Base-by-base conservation (phyloP, 306 rosid species). In the Dryas drummondii region DNA sequence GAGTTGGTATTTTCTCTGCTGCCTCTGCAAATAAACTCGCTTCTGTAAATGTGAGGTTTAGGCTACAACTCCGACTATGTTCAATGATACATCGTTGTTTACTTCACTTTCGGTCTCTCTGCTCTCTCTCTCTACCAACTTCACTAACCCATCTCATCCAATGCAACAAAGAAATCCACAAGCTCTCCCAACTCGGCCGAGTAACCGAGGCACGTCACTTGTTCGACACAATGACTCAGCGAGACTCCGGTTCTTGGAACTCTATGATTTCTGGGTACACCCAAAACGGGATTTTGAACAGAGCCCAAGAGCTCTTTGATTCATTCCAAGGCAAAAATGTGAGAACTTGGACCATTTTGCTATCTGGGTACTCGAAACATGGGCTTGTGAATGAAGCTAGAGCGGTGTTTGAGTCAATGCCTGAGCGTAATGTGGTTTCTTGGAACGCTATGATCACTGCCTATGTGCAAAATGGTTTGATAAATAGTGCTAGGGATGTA, bases 261-360 rank as follows among this genome's bases (percentile, higher is more conserved):
- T 60, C 74, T 69, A 73, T 78, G 80, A 74, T 82, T 71, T n/a
- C 80, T 40, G 74, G 57, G 32, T 82, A 78, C 63, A 50, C 79
- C 32, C 52, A 40, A 55, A 78, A 73, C 14, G 82, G 66, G 8
- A 26, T 45, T 48, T 32, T 78, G n/a, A 58, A 14, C 55, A 71
- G 70, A 75, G 86, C 81, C 15, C 64, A 66, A 52, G 56, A 4
- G 11, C 78, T 79, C 19, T 78, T 82, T 37, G 19, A 71, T 45
- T 72, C 73, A 41, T 78, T 82, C 55, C 74, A 42, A 11, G 80
- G 59, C 41, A 78, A 75, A 45, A 82, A 69, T 75, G 80, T 82
- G 45, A 49, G 80, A 17, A 78, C 83, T 32, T 82, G 83, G 86
- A 82, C 83, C 12, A 71, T 75, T 65, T 55, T 79, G 68, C n/a